Evolutionary conservation across 2,329 filamentous ascomycete genomes (phyloP), one percentile per base, ranked within the genome.

Genomic region (Trichoderma aggressivum): DNA sequence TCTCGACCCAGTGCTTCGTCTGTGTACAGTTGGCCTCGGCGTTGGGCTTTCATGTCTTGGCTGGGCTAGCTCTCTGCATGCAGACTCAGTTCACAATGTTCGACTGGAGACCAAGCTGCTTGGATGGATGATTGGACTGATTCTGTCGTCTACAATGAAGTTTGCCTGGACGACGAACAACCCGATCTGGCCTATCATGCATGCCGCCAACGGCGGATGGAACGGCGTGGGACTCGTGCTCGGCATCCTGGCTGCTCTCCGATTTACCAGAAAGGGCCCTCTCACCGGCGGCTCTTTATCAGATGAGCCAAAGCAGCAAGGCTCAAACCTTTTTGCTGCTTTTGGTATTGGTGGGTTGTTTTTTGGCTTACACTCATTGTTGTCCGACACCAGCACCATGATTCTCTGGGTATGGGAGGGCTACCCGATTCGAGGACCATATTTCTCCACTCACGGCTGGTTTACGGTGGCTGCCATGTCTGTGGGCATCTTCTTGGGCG

Each of bases 381-480:
- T 99, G 12, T 98, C 96, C 0, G 96, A 99, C 79, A 97, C 94
- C 0, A 98, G 96, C 84, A 99, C 96, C 68, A 98, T 99, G 94
- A 98, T 98, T 71, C 87, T 94, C 18, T 99, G 96, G 96, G 94
- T 94, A 3, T 99, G 96, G 96, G 94, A 98, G 76, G 96, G 96
- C 7, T 99, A 92, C 77, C 96, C 96, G 16, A 89, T 98, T 53
- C 90, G 92, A 63, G 96, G 96, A 7, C 96, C 96, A 3, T 89
- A 96, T 63, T 89, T 94, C 73, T 94, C 91, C 61, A 94, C 94
- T n/a, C 94, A 98, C 77, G 96, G 94, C 68, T 94, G 93, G 76
- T 89, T 91, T 79, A 98, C 94, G 2, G 88, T 98, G 66, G 87
- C 92, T 68, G 91, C 91, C 72, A 99, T 99, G 96, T 93, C 92